phyloP scores from a whole-genome alignment of 768 basidiomycete species.

The Vararia minispora region DNA sequence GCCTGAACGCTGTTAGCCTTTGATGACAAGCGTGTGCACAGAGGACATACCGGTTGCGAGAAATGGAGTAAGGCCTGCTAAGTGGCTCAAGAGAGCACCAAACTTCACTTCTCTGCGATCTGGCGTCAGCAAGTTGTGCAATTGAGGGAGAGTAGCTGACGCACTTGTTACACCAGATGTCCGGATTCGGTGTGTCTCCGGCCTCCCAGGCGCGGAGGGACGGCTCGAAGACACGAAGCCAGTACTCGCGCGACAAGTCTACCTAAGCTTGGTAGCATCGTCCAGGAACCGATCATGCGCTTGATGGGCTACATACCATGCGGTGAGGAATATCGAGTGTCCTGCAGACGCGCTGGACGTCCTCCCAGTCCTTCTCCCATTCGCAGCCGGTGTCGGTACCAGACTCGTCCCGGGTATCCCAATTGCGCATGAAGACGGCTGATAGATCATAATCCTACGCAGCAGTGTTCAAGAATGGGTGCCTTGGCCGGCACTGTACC shows the following conservation, averaged over 20 bases:
- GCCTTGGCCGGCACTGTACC: not conserved
- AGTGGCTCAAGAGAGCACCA: constrained; percentile 61
- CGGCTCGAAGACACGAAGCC: constrained; percentile 86
- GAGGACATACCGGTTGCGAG: constrained; percentile 62
- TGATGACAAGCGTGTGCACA: not conserved
- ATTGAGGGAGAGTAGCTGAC: constrained; percentile 5
- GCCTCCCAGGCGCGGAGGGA: constrained; percentile 65
- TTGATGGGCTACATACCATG: constrained; percentile 37
- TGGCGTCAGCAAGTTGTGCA: not conserved
- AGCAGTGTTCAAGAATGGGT: not conserved
- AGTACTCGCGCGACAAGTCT: constrained; percentile 86
- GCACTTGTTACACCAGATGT: constrained; percentile 85
- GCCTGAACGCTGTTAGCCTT: constrained; percentile 29
- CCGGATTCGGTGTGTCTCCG: constrained; percentile 85
- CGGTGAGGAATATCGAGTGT: constrained; percentile 61
- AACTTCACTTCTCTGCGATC: constrained; percentile 77
- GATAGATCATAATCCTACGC: constrained; percentile 74
- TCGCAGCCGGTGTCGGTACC: constrained; percentile 78
- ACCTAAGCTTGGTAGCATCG: constrained; percentile 32
- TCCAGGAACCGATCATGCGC: not conserved
- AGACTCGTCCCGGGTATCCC: constrained; percentile 81
- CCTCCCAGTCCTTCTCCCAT: constrained; percentile 94
- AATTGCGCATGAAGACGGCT: constrained; percentile 93
- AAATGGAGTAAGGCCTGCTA: constrained; percentile 43
- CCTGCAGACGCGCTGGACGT: constrained; percentile 73